Conservation (phyloP, 1,284 basidiomycete species). For the Gymnopus androsaceus region DNA sequence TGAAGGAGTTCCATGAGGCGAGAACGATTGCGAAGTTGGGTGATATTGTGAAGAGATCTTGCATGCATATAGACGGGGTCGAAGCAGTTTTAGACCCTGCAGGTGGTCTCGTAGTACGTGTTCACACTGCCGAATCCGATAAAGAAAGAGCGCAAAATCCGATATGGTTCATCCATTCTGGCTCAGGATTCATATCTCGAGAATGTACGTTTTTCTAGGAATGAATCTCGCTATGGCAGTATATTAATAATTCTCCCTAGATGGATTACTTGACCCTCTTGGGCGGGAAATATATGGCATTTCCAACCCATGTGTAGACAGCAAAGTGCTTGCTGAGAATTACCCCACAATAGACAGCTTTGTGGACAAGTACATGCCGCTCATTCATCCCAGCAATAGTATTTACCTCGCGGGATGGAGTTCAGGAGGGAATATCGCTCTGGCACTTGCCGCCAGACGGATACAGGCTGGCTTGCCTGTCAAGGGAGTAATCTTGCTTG, state of each 20-base stretch:
- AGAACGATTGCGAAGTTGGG: constrained; percentile 1
- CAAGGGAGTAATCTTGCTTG: background rate
- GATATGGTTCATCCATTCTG: constrained; percentile 7
- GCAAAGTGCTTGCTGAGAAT: background rate
- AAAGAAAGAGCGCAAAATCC: background rate
- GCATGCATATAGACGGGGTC: no score
- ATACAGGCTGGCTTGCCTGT: background rate
- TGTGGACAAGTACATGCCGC: background rate
- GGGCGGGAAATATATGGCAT: constrained; percentile 4
- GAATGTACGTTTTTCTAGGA: background rate
- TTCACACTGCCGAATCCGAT: background rate
- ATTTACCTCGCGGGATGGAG: constrained; percentile 3
- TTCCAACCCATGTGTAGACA: background rate
- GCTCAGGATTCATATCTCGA: background rate
- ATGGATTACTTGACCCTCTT: background rate
- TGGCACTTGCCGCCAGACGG: background rate
- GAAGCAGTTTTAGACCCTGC: no score
- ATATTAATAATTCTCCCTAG: background rate
- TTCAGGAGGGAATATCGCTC: constrained; percentile 3
- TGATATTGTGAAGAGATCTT: background rate
- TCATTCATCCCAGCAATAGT: background rate
- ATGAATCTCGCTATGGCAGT: background rate
- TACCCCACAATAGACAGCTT: background rate
- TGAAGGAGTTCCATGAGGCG: constrained; percentile 2
- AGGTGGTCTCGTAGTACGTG: background rate